Conservation (phyloP, 108 stramenopile species). For the Chaetoceros muelleri region DNA sequence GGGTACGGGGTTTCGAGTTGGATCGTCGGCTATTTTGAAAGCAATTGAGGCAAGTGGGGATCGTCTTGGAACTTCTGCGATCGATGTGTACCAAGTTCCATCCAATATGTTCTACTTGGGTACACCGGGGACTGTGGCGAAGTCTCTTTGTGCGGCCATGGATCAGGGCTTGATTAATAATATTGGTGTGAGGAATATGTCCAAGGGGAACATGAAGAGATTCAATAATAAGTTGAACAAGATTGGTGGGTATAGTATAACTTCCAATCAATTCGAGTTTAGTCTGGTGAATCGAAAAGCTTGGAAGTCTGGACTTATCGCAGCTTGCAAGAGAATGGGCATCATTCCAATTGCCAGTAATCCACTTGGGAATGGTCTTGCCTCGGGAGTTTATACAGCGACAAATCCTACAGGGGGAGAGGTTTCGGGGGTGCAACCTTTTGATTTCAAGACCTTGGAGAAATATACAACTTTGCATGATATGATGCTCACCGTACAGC, state of each 20-base stretch:
- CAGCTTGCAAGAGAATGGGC: slow-evolving; percentile 64
- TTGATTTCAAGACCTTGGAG: slow-evolving; percentile 45
- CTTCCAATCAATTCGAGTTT: slow-evolving; percentile 62
- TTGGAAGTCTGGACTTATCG: slow-evolving; percentile 39
- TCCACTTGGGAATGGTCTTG: slow-evolving; percentile 70
- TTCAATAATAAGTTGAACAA: slow-evolving; percentile 5
- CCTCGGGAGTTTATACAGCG: slow-evolving; percentile 62
- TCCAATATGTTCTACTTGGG: slow-evolving; percentile 3
- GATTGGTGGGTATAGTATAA: slow-evolving; percentile 19
- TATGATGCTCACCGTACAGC: slow-evolving; percentile 31
- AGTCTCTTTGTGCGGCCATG: neutral
- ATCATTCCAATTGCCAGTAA: slow-evolving; percentile 64
- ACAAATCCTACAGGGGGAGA: slow-evolving; percentile 73
- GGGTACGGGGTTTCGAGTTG: slow-evolving; percentile 11
- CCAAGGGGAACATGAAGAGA: slow-evolving; percentile 15
- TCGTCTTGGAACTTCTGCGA: slow-evolving; percentile 28
- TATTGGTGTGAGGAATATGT: slow-evolving; percentile 24
- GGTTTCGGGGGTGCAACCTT: slow-evolving; percentile 35
- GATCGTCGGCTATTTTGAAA: slow-evolving; percentile 18
- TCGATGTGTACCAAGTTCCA: slow-evolving; percentile 55
- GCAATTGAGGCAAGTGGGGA: slow-evolving; percentile 43
- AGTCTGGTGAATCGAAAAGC: slow-evolving; percentile 64
- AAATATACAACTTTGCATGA: slow-evolving; percentile 58
- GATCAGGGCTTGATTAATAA: slow-evolving; percentile 26
- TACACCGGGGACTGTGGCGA: neutral